Conservation (phyloP, 2,329 filamentous ascomycete genomes). For the Xylariaceae sp. region DNA sequence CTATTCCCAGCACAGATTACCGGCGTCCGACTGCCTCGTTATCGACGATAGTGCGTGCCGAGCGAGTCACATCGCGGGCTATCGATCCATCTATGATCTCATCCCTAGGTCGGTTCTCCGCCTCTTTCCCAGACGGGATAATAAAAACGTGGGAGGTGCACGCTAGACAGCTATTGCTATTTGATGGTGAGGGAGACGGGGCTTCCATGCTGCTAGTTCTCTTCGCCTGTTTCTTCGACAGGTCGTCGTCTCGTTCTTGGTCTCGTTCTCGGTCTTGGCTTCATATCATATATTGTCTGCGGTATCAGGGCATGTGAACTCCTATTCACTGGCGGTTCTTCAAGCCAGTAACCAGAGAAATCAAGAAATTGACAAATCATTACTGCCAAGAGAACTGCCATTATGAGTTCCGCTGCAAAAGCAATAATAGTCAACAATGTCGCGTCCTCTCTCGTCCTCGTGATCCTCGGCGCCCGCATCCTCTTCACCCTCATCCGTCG, state of each 20-base stretch:
- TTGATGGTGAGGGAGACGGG: not conserved
- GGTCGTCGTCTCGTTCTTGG: too few relatives aligned
- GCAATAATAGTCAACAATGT: conserved; percentile 12
- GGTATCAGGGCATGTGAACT: too few relatives aligned
- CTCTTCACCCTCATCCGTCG: conserved; percentile 24
- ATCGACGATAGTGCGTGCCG: too few relatives aligned
- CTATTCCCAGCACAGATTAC: too few relatives aligned
- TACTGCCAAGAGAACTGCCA: not conserved
- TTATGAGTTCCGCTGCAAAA: conserved; percentile 1
- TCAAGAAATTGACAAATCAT: too few relatives aligned
- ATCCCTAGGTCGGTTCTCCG: not conserved
- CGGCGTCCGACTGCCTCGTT: too few relatives aligned
- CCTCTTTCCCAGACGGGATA: not conserved
- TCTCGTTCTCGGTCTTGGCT: too few relatives aligned
- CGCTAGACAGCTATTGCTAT: not conserved
- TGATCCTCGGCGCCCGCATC: conserved; percentile 24
- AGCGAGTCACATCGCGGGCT: not conserved
- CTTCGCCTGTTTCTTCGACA: not conserved
- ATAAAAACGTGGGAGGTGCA: not conserved
- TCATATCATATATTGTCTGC: too few relatives aligned
- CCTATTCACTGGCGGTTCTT: too few relatives aligned
- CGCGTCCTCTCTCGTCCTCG: conserved; percentile 22
- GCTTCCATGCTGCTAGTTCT: not conserved
- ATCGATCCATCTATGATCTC: not conserved
- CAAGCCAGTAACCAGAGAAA: too few relatives aligned